Conservation (phyloP, 768 basidiomycete species). For the Termitomyces heimii region DNA sequence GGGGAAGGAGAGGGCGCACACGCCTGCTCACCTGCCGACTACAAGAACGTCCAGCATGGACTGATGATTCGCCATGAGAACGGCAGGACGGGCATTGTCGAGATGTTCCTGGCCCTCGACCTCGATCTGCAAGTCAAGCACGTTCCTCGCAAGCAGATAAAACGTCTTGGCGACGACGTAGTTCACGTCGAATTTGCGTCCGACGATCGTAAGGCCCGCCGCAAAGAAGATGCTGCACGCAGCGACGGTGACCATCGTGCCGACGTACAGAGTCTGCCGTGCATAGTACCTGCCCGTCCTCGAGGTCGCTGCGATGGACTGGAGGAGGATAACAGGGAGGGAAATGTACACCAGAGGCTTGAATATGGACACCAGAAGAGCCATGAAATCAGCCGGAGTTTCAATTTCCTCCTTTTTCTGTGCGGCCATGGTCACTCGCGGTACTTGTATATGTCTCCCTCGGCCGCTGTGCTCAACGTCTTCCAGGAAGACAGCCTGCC, state of each 20-base stretch:
- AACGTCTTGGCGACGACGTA: conserved; percentile 79
- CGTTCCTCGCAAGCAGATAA: conserved; percentile 58
- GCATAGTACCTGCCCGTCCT: conserved; percentile 66
- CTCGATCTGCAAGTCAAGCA: conserved; percentile 62
- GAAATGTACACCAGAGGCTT: conserved; percentile 76
- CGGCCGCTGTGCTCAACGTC: conserved; percentile 18
- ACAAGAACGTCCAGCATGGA: conserved; percentile 86
- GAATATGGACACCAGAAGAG: conserved; percentile 54
- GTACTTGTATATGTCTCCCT: conserved; percentile 12
- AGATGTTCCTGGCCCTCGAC: conserved; percentile 88
- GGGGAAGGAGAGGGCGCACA: conserved; percentile 5
- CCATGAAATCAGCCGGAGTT: conserved; percentile 42
- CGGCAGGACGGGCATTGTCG: conserved; percentile 55
- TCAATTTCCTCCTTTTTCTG: conserved; percentile 1
- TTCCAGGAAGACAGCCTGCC: conserved; percentile 19
- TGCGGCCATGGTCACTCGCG: conserved; percentile 13
- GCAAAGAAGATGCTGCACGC: conserved; percentile 68
- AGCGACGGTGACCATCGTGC: conserved; percentile 63
- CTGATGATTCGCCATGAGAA: conserved; percentile 89
- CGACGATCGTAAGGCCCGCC: conserved; percentile 57
- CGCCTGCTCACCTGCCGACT: conserved; percentile 60
- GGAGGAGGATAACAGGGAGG: conserved; percentile 62
- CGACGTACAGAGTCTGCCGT: conserved; percentile 65
- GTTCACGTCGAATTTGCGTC: conserved; percentile 75
- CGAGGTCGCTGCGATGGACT: conserved; percentile 49